Evolutionary conservation across 2,329 filamentous ascomycete species (phyloP).

Genomic region (Botryotinia calthae): DNA sequence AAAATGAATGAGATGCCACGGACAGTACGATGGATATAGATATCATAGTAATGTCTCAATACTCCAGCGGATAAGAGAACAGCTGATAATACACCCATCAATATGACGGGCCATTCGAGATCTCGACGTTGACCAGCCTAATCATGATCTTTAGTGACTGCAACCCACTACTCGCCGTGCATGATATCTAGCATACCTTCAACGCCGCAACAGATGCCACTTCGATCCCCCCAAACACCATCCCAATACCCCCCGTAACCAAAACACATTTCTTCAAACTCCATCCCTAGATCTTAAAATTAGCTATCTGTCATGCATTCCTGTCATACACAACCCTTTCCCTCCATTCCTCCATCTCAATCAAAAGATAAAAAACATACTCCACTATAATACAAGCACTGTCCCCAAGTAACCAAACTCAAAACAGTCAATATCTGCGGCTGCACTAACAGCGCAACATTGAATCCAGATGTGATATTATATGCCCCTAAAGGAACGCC

Average conservation of each 20-base stretch:
- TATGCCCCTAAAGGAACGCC: constrained; percentile 61
- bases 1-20: constrained; percentile 71
- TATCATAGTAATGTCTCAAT: constrained; percentile 66
- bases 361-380: constrained; percentile 28
- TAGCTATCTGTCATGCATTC: neutral
- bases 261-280: constrained; percentile 47
- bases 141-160: neutral
- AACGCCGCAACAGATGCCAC: constrained; percentile 57
- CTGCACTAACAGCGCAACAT: constrained; percentile 38
- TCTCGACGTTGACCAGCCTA: constrained; percentile 42
- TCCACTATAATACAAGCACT: constrained; percentile 46
- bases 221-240: constrained; percentile 59
- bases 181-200: constrained; percentile 21
- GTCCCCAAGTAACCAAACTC: constrained; percentile 40
- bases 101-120: constrained; percentile 57
- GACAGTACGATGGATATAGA: constrained; percentile 63
- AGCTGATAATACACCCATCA: constrained; percentile 67
- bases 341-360: neutral
- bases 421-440: constrained; percentile 39
- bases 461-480: constrained; percentile 37
- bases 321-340: neutral
- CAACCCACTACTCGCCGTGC: neutral
- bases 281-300: constrained; percentile 47
- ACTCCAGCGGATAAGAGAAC: constrained; percentile 63
- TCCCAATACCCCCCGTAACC: constrained; percentile 51